Percentiles rank a stretch among this genome's conserved stretches.
phyloP scores from a whole-genome alignment of 805 yeast genomes.

The Lachancea cidri region DNA sequence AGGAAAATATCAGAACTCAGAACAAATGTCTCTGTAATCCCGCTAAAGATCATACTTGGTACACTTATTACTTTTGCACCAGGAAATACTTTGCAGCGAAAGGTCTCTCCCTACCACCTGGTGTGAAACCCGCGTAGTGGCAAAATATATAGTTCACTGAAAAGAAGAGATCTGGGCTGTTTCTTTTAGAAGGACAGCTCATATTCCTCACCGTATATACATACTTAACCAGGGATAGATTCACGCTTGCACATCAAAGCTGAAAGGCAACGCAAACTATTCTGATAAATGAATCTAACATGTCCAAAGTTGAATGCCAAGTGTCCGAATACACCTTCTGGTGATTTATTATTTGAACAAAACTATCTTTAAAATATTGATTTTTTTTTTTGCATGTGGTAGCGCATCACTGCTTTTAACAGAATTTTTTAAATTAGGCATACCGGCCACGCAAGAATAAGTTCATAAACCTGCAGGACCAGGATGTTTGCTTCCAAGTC shows the following conservation, averaged over 20 bases:
- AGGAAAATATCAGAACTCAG: constrained; percentile 45
- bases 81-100: constrained; percentile 45
- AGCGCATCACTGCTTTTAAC: not conserved
- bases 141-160: no score
- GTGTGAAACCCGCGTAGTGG: constrained; percentile 4
- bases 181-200: no score
- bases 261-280: no score
- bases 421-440: no score
- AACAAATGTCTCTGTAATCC: constrained; percentile 65
- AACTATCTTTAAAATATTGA: not conserved
- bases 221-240: no score
- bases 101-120: constrained; percentile 18
- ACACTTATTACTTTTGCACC: constrained; percentile 62
- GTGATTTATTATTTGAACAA: no score
- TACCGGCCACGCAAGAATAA: no score
- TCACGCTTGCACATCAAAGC: no score
- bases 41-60: constrained; percentile 61
- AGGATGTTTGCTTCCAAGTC: not conserved
- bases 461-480: not conserved
- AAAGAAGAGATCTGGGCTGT: no score
- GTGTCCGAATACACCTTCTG: no score
- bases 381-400: not conserved
- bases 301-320: no score
- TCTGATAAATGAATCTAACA: no score
- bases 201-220: not conserved